Evolutionary conservation across 495 filamentous ascomycete genomes (phyloP), one percentile per base, ranked within the genome.

Genomic region (Achaetomiella virescens): DNA sequence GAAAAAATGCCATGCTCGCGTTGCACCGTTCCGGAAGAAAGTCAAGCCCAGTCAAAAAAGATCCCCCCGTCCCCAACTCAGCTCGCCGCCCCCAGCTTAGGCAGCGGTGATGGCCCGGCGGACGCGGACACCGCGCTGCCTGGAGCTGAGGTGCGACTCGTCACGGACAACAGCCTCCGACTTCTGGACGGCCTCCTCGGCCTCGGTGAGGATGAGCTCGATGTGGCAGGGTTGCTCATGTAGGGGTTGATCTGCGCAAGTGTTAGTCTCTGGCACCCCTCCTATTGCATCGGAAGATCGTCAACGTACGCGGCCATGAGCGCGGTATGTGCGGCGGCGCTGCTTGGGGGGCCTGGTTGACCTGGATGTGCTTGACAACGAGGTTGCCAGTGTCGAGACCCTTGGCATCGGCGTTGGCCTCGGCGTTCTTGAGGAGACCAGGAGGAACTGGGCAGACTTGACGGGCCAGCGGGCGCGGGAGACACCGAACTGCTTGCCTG

Each of bases 141-240:
- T 85, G 54, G 88, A 86, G 80, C 72, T 88, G 66, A 98, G 77
- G 66, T 83, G 84, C 57, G 70, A 66, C 44, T 73, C 64, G 61
- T 87, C 81, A 58, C 81, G 76, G 50, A 78, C 80, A 63, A 83
- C 79, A 38, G 79, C 71, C 61, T 84, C 80, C 37, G 81, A 83
- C 82, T 97, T 97, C 77, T 90, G 82, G 59, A 96, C 86, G 60
- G 87, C 81, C 81, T 99, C 93, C 68, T 90, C 84, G 53, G 81
- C 89, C 81, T 99, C 95, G 68, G 95, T 96, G 63, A 99, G 84
- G 85, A 99, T 97, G 57, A 97, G 78, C 81, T 99, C 93, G 77
- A 99, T 93, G 82, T 99, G 93, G 86, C 91, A 99, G 59, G 93
- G 83, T 96, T 95, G 54, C 90, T 96, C 95, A 97, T 97, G 83